phyloP scores from a whole-genome alignment of 2,329 filamentous ascomycete genomes.

The Cadophora malorum region DNA sequence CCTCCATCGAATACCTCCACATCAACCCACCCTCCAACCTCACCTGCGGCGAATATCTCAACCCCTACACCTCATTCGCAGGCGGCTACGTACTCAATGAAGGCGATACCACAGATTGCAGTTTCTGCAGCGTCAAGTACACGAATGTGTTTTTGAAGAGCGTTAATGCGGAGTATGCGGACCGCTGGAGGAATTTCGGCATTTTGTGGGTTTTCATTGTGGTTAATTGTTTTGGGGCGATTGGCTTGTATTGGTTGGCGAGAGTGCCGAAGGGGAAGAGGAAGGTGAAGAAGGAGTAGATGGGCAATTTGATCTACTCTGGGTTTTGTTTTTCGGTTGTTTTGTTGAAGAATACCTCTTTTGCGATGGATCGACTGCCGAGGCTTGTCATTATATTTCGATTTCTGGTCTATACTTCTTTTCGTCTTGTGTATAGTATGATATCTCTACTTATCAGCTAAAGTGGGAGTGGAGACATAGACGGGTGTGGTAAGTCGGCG shows the following conservation, averaged over 20 bases:
- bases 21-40: conserved; percentile 65
- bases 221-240: conserved; percentile 59
- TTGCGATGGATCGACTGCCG: neutral
- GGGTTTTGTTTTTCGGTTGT: neutral
- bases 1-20: conserved; percentile 70
- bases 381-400: neutral
- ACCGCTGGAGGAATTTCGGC: conserved; percentile 73
- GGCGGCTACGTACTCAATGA: conserved; percentile 62
- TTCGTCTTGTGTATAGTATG: conserved; percentile 4
- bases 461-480: neutral
- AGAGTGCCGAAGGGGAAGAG: conserved; percentile 50
- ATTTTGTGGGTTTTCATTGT: conserved; percentile 63
- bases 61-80: conserved; percentile 52
- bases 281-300: conserved; percentile 33
- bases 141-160: conserved; percentile 61
- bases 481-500: too few relatives aligned
- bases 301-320: neutral
- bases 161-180: conserved; percentile 58
- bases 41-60: conserved; percentile 67
- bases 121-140: conserved; percentile 58
- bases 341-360: conserved; percentile 1
- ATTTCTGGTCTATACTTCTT: neutral
- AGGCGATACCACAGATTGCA: conserved; percentile 56
- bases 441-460: neutral
- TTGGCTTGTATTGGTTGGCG: conserved; percentile 60